A percentile compares a stretch with the other conserved stretches of the same genome.
phyloP scores from a whole-genome alignment of 1,284 basidiomycete species.

The Tilletia setariae region DNA sequence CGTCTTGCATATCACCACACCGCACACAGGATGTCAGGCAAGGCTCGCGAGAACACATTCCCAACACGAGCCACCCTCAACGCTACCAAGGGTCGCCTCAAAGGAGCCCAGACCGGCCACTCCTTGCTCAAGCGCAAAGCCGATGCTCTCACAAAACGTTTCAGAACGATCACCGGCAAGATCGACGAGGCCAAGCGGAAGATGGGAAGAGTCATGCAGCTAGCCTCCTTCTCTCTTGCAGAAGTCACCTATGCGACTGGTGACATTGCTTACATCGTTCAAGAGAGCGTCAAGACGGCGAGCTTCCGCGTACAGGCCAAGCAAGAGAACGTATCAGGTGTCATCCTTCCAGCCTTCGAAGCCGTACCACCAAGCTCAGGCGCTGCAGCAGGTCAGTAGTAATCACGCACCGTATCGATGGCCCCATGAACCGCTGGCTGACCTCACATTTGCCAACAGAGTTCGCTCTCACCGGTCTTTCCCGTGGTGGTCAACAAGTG shows the following conservation, averaged over 20 bases:
- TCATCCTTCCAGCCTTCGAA: constrained; percentile 89
- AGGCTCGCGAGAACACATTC: constrained; percentile 81
- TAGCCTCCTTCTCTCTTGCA: constrained; percentile 95
- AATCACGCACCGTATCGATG: not conserved
- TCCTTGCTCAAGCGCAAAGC: constrained; percentile 95
- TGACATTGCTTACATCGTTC: constrained; percentile 77
- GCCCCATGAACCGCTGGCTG: no score
- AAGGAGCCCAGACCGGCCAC: constrained; percentile 95
- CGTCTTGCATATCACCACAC: no score
- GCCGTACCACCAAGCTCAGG: constrained; percentile 18
- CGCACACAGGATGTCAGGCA: constrained; percentile 3
- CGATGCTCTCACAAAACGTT: constrained; percentile 88
- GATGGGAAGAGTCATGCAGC: constrained; percentile 98
- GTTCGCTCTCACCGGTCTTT: constrained; percentile 95
- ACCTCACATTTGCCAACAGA: constrained; percentile 57
- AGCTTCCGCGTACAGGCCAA: constrained; percentile 88
- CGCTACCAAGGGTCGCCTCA: constrained; percentile 85
- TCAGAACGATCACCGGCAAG: constrained; percentile 63
- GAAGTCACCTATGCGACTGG: constrained; percentile 92
- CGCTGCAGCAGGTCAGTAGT: constrained; percentile 10
- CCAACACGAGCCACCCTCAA: constrained; percentile 68
- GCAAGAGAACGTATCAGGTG: constrained; percentile 98
- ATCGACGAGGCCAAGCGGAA: constrained; percentile 94
- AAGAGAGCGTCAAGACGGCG: constrained; percentile 66
- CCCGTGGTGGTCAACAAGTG: constrained; percentile 94